phyloP scores from a whole-genome alignment of 192 early-diverging fungal genomes.

The Podila clonocystis region DNA sequence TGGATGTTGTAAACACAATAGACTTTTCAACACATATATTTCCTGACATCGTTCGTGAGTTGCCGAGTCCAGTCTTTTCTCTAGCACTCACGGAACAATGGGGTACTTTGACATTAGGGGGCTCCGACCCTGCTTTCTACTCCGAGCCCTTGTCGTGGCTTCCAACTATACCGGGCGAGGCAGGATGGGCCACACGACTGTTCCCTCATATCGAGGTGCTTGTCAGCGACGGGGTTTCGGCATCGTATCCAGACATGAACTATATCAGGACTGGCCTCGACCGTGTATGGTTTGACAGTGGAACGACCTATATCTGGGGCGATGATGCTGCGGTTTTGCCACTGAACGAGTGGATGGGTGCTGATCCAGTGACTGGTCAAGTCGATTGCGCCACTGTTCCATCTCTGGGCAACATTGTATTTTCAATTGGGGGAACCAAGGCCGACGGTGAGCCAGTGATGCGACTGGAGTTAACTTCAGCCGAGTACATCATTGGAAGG shows the following conservation, averaged over 20 bases:
- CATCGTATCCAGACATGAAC: background rate
- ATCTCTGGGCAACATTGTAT: slow-evolving; percentile 6
- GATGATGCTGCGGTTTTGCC: slow-evolving; percentile 8
- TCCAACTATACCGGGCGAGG: slow-evolving; percentile 18
- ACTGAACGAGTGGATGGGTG: slow-evolving; percentile 30
- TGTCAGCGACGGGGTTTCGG: background rate
- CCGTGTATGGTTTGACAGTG: slow-evolving; percentile 36
- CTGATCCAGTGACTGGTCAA: slow-evolving; percentile 24
- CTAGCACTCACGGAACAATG: slow-evolving; percentile 23
- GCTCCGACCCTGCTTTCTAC: slow-evolving; percentile 22
- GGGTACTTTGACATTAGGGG: slow-evolving; percentile 31
- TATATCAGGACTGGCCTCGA: slow-evolving; percentile 13
- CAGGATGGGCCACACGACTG: slow-evolving; percentile 25
- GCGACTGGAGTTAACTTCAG: slow-evolving; percentile 17
- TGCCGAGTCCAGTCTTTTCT: slow-evolving; percentile 23
- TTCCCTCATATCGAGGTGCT: slow-evolving; percentile 13
- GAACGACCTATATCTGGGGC: slow-evolving; percentile 30
- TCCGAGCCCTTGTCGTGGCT: slow-evolving; percentile 24
- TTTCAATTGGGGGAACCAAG: slow-evolving; percentile 14
- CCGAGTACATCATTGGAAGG: slow-evolving; percentile 30
- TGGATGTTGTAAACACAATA: background rate
- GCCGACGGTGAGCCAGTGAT: background rate
- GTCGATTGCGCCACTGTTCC: slow-evolving; percentile 12
- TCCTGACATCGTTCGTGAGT: slow-evolving; percentile 17
- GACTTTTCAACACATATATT: slow-evolving; percentile 27